phyloP scores from a whole-genome alignment of 306 rosid species.

The Dryas drummondii region DNA sequence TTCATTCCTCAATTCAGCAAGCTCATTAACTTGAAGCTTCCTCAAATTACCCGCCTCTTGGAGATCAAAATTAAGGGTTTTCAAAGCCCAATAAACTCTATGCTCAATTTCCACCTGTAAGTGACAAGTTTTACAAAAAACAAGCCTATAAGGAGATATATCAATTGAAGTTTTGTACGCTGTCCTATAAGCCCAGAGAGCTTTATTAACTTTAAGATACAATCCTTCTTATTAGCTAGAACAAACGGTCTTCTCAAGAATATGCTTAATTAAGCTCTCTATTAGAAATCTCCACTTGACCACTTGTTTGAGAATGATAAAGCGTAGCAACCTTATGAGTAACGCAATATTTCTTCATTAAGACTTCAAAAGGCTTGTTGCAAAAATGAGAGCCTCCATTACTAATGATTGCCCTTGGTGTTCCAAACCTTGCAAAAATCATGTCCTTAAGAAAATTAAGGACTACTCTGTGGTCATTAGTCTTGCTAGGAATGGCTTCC shows the following conservation, averaged over 20 bases:
- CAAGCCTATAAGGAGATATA: background rate
- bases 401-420: too few species aligned
- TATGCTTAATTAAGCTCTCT: background rate
- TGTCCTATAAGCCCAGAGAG: too few species aligned
- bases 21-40: too few species aligned
- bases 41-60: background rate
- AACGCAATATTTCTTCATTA: background rate
- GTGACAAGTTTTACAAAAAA: background rate
- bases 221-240: background rate
- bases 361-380: background rate
- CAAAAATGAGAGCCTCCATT: background rate
- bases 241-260: background rate
- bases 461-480: background rate
- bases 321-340: background rate
- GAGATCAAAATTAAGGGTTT: background rate
- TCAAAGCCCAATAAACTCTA: background rate
- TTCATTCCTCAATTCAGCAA: too few species aligned
- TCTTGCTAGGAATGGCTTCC: background rate
- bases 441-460: background rate
- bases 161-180: background rate
- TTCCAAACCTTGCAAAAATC: too few species aligned
- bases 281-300: too few species aligned
- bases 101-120: background rate
- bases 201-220: too few species aligned
- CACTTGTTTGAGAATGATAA: too few species aligned